phyloP scores from a whole-genome alignment of 1,139 yeast genomes.

The Suhomyces chickasaworum region DNA sequence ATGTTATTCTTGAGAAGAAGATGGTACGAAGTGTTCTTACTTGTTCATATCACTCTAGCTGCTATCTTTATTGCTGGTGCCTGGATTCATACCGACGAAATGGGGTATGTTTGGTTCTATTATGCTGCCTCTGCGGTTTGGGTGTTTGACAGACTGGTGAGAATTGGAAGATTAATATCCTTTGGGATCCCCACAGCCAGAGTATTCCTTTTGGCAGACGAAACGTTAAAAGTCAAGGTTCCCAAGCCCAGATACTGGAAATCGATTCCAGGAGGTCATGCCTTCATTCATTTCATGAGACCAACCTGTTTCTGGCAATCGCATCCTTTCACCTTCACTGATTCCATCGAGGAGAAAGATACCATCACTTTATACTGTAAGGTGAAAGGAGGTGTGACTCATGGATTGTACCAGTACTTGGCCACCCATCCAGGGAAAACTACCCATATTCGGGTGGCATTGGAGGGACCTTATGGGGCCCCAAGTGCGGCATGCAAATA shows the following conservation, averaged over 20 bases:
- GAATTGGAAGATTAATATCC: conserved; percentile 33
- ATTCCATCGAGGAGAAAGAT: conserved; percentile 17
- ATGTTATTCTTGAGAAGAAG: conserved; percentile 41
- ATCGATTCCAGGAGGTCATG: conserved; percentile 53
- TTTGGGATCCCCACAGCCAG: conserved; percentile 46
- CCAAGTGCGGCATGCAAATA: conserved; percentile 35
- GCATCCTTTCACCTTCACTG: conserved; percentile 42
- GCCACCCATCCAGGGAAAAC: conserved; percentile 26
- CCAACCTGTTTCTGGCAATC: conserved; percentile 42
- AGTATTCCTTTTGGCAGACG: conserved; percentile 37
- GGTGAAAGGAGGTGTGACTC: conserved; percentile 42
- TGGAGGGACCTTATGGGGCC: conserved; percentile 54
- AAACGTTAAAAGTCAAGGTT: conserved; percentile 42
- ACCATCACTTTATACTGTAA: conserved; percentile 35
- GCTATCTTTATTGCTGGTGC: conserved; percentile 43
- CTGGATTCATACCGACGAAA: conserved; percentile 42
- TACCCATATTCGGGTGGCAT: conserved; percentile 34
- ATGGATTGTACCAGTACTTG: conserved; percentile 28
- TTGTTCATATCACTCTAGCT: conserved; percentile 45
- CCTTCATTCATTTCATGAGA: conserved; percentile 47
- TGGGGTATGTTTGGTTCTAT: conserved; percentile 44
- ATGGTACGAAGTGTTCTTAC: conserved; percentile 47
- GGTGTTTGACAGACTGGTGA: conserved; percentile 43
- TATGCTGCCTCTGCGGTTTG: conserved; percentile 46
- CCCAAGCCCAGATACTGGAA: conserved; percentile 47